Conservation (phyloP, 1,284 basidiomycete species). For the Cutaneotrichosporon cavernicola region DNA sequence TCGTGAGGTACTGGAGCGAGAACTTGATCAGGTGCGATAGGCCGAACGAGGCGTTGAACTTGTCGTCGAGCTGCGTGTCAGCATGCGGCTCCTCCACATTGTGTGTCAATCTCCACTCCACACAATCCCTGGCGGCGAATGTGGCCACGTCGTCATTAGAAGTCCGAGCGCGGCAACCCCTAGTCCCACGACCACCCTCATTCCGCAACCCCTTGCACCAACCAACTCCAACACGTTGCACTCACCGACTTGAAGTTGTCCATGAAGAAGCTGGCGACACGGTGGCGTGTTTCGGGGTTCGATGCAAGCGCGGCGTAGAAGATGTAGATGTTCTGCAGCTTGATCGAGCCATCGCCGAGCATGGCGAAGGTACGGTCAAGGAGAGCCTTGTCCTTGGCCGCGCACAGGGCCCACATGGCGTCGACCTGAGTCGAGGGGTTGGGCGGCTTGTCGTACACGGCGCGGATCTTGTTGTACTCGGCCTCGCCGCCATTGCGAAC, state of each 20-base stretch:
- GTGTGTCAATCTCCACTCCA: background rate
- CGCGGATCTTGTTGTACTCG: constrained; percentile 74
- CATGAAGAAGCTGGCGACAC: constrained; percentile 57
- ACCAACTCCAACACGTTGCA: constrained; percentile 19
- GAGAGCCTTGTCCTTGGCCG: constrained; percentile 49
- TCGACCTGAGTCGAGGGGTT: constrained; percentile 69
- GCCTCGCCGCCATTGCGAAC: constrained; percentile 70
- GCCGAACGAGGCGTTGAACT: constrained; percentile 68
- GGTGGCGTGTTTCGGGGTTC: constrained; percentile 44
- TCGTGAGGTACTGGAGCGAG: constrained; percentile 64
- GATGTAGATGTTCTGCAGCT: constrained; percentile 66
- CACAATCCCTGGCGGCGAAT: no score
- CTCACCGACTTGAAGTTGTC: constrained; percentile 65
- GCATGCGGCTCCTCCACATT: background rate
- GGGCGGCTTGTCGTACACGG: constrained; percentile 68
- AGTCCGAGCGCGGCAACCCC: background rate
- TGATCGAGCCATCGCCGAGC: constrained; percentile 57
- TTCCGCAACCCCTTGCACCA: background rate
- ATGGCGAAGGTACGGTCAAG: constrained; percentile 64
- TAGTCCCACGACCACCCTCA: background rate
- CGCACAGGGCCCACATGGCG: constrained; percentile 60
- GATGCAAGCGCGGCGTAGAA: constrained; percentile 51
- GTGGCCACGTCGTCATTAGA: background rate
- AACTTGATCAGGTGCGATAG: constrained; percentile 54
- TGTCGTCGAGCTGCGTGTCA: constrained; percentile 62